phyloP scores from a whole-genome alignment of 2,329 filamentous ascomycete species.

The Cyphellophora europaea region DNA sequence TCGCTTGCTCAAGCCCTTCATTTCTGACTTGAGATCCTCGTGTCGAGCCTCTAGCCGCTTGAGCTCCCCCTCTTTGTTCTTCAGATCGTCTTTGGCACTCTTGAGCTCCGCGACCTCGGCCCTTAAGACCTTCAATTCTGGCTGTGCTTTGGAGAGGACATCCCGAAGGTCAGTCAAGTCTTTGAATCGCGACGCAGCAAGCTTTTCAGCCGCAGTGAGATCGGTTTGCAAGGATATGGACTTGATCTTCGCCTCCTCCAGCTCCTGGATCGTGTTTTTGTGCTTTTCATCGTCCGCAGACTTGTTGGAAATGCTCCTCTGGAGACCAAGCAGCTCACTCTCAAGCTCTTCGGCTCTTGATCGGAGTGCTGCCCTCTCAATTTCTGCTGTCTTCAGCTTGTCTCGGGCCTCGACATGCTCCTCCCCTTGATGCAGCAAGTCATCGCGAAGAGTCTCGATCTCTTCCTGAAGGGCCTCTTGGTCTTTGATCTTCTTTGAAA shows the following conservation, averaged over 20 bases:
- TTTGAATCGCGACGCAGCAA: conserved; percentile 80
- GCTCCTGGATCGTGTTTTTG: conserved; percentile 34
- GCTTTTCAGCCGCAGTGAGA: conserved; percentile 72
- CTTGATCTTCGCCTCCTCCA: conserved; percentile 59
- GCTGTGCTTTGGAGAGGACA: conserved; percentile 72
- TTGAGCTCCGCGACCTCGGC: conserved; percentile 70
- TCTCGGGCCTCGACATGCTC: conserved; percentile 79
- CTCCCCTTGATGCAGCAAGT: conserved; percentile 67
- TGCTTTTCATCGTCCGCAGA: conserved; percentile 35
- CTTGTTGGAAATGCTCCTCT: conserved; percentile 35
- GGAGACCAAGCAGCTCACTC: conserved; percentile 55
- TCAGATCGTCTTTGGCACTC: conserved; percentile 64
- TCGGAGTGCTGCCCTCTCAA: conserved; percentile 59
- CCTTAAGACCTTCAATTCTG: conserved; percentile 70
- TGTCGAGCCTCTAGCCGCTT: conserved; percentile 72
- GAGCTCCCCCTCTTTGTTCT: conserved; percentile 53
- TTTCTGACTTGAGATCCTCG: conserved; percentile 68
- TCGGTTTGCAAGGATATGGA: conserved; percentile 67
- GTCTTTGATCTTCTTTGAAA: conserved; percentile 64
- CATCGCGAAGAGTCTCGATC: conserved; percentile 73
- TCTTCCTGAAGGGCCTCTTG: conserved; percentile 73
- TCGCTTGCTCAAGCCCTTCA: conserved; percentile 60
- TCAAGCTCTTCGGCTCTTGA: conserved; percentile 59
- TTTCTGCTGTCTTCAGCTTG: conserved; percentile 57
- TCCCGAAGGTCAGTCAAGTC: conserved; percentile 74